These are phyloP conservation scores for Tuber umbilicatum DNA, from an alignment of 495 filamentous ascomycete genomes.

Conservation along the genomic window DNA sequence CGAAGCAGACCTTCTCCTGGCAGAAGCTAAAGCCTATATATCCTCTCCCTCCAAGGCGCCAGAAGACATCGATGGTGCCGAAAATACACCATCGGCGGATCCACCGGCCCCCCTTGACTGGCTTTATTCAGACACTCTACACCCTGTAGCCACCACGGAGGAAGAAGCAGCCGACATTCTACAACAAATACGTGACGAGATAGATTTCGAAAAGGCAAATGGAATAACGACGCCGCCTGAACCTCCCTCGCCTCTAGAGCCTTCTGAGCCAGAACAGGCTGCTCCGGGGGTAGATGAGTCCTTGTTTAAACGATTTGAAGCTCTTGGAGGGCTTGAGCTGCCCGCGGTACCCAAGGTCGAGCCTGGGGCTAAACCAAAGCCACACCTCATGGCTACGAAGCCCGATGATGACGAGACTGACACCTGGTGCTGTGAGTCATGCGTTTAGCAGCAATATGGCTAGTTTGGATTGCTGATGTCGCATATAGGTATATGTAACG, in stretches of 20 bases:
- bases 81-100: background rate
- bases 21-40: conserved; percentile 11
- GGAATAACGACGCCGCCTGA: background rate
- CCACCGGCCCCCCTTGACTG: background rate
- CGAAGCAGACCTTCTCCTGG: conserved; percentile 22
- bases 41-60: background rate
- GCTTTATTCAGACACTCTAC: conserved; percentile 10
- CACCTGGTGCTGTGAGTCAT: conserved; percentile 37
- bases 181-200: conserved; percentile 28
- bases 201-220: conserved; percentile 26
- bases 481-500: conserved; percentile 36
- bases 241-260: background rate
- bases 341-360: conserved; percentile 17
- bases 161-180: conserved; percentile 27
- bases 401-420: conserved; percentile 19
- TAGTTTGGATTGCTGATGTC: background rate
- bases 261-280: background rate
- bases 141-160: conserved; percentile 3
- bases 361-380: conserved; percentile 2
- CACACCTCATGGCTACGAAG: background rate
- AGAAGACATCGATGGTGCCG: background rate
- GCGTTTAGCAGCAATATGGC: background rate
- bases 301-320: conserved; percentile 27
- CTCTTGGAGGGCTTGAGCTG: conserved; percentile 17
- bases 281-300: conserved; percentile 20